phyloP scores from a whole-genome alignment of 2,329 filamentous ascomycete genomes.

The Alternaria longipes region DNA sequence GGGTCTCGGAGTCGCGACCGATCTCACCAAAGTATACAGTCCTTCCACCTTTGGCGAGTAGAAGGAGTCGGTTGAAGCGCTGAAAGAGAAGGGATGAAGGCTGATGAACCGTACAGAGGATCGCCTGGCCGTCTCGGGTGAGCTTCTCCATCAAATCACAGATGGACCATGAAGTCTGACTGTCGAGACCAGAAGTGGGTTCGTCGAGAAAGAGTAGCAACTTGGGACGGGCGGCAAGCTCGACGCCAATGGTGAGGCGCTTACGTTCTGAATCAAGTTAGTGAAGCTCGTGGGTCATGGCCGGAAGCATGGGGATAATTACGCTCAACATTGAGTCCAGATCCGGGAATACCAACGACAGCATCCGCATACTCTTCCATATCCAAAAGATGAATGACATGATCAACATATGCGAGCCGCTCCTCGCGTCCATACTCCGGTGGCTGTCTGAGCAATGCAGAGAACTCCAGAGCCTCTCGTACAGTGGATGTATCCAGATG shows the following conservation, averaged over 20 bases:
- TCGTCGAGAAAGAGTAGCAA: neutral
- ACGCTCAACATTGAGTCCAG: slow-evolving; percentile 55
- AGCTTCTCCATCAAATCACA: neutral
- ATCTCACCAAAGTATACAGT: slow-evolving; percentile 78
- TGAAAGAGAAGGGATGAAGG: slow-evolving; percentile 96
- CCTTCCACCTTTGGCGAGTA: slow-evolving; percentile 77
- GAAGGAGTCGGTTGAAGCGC: slow-evolving; percentile 82
- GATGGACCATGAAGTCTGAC: neutral
- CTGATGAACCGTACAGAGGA: slow-evolving; percentile 97
- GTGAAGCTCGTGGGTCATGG: neutral
- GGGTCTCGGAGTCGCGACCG: neutral
- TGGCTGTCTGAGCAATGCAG: slow-evolving; percentile 70
- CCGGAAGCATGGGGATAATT: slow-evolving; percentile 20
- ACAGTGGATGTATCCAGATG: slow-evolving; percentile 67
- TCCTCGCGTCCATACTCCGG: slow-evolving; percentile 24
- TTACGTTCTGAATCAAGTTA: slow-evolving; percentile 15
- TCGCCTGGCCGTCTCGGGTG: slow-evolving; percentile 75
- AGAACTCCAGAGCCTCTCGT: slow-evolving; percentile 78
- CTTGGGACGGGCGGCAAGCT: neutral
- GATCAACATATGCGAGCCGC: slow-evolving; percentile 65
- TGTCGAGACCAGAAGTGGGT: neutral
- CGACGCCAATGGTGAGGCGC: neutral
- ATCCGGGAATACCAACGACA: slow-evolving; percentile 24
- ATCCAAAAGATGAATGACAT: slow-evolving; percentile 85
- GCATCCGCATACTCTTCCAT: slow-evolving; percentile 66